Base-by-base conservation (phyloP, 441 rosid genomes). In the Eutrema salsugineum region DNA sequence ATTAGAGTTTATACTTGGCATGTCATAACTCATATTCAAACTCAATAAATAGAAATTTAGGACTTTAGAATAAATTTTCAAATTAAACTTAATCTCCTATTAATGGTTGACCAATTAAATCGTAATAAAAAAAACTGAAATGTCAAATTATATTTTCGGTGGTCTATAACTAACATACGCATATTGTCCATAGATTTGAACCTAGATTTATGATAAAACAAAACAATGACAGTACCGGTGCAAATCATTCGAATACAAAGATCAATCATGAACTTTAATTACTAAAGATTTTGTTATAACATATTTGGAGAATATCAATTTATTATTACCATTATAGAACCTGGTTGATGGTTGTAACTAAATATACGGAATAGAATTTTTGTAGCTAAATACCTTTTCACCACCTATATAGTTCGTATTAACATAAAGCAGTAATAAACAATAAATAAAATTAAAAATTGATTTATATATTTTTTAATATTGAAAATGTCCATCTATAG, bases 401-500 rank as follows among this genome's bases (percentile, higher is more conserved):
- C 15, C 49, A 54, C 22, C 46, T 42, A 44, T 7, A 33, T 22
- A 22, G 15, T 46, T 1, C 48, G 63, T 56, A 60, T 49, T 43
- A 36, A 46, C 12, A 56, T 6, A 38, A 24, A 6, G 14, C 7
- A 32, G 47, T 32, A 58, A 66, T 38, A 57, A 66, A 66, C 30
- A 30, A 50, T 17, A 19, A 9, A 49, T 49, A 20, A 20, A 39
- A 39, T 30, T 30, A 0, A 30, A 28, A 19, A 53, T 1, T 36
- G 11, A 35, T n/a, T 19, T 40, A 11, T 3, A 3, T 22, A 8
- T 8, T 33, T 64, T 44, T 14, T 1, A 66, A 61, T 49, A 72
- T 38, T 64, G 65, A 74, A 59, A 33, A 43, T 35, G 78, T 67
- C 68, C 55, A 60, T 40, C 68, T 73, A 58, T 58, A 68, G 72